Percentiles rank a stretch among this genome's conserved stretches.
Conservation (phyloP, 2,329 filamentous ascomycete species). For the Chrysosporium queenslandicum region DNA sequence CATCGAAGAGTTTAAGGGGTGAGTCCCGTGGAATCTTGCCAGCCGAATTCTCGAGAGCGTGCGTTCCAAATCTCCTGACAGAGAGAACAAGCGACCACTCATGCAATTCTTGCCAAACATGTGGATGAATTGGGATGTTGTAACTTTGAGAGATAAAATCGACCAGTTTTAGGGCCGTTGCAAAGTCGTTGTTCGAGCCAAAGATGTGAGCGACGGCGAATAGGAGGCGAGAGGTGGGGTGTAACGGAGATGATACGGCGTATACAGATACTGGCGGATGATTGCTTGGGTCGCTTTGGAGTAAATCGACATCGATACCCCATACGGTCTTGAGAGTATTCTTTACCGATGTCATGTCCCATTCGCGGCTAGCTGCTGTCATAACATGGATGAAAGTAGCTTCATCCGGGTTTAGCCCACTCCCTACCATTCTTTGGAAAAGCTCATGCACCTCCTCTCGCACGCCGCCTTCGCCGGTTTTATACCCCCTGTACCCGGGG, state of each 20-base stretch:
- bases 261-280: constrained; percentile 34
- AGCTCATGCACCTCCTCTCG: constrained; percentile 30
- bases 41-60: constrained; percentile 21
- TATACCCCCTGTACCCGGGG: constrained; percentile 25
- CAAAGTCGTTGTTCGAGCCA: constrained; percentile 55
- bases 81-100: constrained; percentile 56
- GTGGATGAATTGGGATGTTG: constrained; percentile 45
- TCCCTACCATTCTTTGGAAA: constrained; percentile 41
- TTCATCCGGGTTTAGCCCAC: constrained; percentile 40
- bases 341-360: constrained; percentile 40
- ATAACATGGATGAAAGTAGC: constrained; percentile 47
- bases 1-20: constrained; percentile 47
- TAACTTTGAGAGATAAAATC: constrained; percentile 54
- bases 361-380: constrained; percentile 44
- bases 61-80: constrained; percentile 30
- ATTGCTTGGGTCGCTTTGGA: constrained; percentile 29
- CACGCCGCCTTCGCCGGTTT: constrained; percentile 26
- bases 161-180: constrained; percentile 49
- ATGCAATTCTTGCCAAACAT: constrained; percentile 58
- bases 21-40: constrained; percentile 35
- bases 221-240: constrained; percentile 51
- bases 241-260: constrained; percentile 43
- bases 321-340: constrained; percentile 44
- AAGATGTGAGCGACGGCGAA: constrained; percentile 58
- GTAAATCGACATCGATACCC: constrained; percentile 42